Percentiles rank a stretch among this genome's conserved stretches.
Conservation (phyloP, 257 asterid genomes). For the Primulina huaijiensis region DNA sequence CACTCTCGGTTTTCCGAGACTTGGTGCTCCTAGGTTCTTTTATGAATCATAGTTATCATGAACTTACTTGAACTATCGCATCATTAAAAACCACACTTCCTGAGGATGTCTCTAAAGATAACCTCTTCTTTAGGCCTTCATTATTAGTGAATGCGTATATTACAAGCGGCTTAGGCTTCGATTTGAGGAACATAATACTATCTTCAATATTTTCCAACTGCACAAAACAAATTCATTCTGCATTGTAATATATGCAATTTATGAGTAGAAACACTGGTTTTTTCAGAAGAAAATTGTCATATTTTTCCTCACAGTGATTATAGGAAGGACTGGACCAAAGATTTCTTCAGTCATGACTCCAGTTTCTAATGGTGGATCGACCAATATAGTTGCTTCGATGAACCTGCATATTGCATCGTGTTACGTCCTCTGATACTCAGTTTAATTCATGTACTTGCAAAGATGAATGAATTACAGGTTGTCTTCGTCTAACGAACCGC, state of each 20-base stretch:
- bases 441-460: background rate
- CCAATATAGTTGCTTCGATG: constrained; percentile 65
- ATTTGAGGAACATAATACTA: constrained; percentile 25
- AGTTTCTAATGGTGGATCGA: constrained; percentile 71
- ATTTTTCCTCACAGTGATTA: constrained; percentile 50
- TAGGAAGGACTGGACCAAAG: constrained; percentile 81
- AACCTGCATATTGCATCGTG: constrained; percentile 36
- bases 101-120: constrained; percentile 52
- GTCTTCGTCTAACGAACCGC: constrained; percentile 63
- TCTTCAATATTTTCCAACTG: constrained; percentile 76
- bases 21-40: too few relatives aligned
- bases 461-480: constrained; percentile 41
- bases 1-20: too few relatives aligned
- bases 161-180: constrained; percentile 37
- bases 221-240: background rate
- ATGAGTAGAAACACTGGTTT: too few relatives aligned
- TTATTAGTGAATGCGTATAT: constrained; percentile 41
- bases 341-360: constrained; percentile 73
- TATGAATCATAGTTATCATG: too few relatives aligned
- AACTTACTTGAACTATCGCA: constrained; percentile 67
- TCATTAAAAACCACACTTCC: constrained; percentile 72
- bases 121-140: constrained; percentile 32
- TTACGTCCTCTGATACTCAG: background rate
- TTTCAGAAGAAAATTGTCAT: too few relatives aligned
- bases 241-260: too few relatives aligned